These are phyloP conservation scores for Leccinum disarticulatum DNA, from an alignment of 768 basidiomycete genomes.

Conservation along the genomic window DNA sequence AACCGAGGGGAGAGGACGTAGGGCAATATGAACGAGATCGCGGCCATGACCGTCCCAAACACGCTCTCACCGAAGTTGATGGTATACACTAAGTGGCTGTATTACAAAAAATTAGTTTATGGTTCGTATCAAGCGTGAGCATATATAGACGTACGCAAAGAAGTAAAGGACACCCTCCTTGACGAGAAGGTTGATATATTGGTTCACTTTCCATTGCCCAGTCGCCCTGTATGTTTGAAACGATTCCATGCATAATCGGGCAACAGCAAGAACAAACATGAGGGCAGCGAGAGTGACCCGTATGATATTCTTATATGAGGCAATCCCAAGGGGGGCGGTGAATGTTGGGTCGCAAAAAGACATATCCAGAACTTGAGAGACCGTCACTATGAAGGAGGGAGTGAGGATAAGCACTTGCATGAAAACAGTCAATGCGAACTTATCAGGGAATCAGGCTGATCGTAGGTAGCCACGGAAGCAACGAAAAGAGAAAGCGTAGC, in stretches of 20 bases:
- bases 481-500: slow-evolving; percentile 1
- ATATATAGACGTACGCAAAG: slow-evolving; percentile 11
- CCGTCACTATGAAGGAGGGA: slow-evolving; percentile 7
- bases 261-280: too few species aligned
- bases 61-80: slow-evolving; percentile 3
- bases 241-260: too few species aligned
- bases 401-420: not conserved
- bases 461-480: not conserved
- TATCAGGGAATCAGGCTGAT: slow-evolving; percentile 9
- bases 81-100: slow-evolving; percentile 13
- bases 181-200: slow-evolving; percentile 12
- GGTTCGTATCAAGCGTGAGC: not conserved
- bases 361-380: slow-evolving; percentile 10
- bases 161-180: slow-evolving; percentile 22
- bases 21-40: not conserved
- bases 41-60: not conserved
- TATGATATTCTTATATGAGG: too few species aligned
- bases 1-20: slow-evolving; percentile 19
- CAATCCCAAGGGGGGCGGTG: too few species aligned
- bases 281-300: too few species aligned
- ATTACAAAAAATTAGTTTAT: not conserved
- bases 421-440: slow-evolving; percentile 2
- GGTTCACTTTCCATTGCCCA: too few species aligned
- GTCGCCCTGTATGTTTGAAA: too few species aligned
- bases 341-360: slow-evolving; percentile 14